These are phyloP conservation scores for Cyberlindnera maclurae DNA, from an alignment of 805 yeast species.

Conservation along the genomic window DNA sequence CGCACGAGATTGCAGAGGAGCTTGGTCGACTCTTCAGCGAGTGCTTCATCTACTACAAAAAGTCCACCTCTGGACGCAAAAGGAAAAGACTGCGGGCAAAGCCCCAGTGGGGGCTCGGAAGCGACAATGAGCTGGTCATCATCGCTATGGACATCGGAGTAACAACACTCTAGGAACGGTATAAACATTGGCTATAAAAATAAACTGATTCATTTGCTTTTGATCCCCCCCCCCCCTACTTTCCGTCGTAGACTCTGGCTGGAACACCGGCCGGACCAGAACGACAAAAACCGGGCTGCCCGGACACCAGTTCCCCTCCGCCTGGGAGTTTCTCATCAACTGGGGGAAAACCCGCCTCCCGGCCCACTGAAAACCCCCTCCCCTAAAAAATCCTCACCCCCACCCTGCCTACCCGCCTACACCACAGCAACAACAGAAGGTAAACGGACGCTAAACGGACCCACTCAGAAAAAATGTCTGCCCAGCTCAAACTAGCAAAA, in stretches of 20 bases:
- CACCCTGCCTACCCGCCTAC: not conserved
- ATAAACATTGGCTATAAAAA: too few species aligned
- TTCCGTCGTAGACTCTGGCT: too few species aligned
- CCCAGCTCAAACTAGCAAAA: slow-evolving; percentile 21
- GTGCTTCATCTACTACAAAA: slow-evolving; percentile 6
- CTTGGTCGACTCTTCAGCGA: slow-evolving; percentile 11
- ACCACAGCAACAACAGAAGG: not conserved
- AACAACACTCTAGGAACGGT: not conserved
- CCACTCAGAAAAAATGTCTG: slow-evolving; percentile 11
- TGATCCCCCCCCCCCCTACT: too few species aligned
- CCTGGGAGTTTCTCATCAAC: too few species aligned
- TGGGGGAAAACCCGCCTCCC: not conserved
- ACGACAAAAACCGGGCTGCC: too few species aligned
- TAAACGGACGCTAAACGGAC: not conserved
- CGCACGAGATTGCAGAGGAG: slow-evolving; percentile 4
- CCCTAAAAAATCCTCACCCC: not conserved
- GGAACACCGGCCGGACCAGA: too few species aligned
- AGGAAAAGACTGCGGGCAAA: slow-evolving; percentile 9
- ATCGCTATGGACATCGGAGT: slow-evolving; percentile 7
- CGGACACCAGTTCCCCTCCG: too few species aligned
- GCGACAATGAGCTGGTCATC: slow-evolving; percentile 16
- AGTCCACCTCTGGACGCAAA: slow-evolving; percentile 1
- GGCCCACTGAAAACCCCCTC: not conserved
- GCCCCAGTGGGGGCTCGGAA: slow-evolving; percentile 21
- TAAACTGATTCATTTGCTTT: too few species aligned